Evolutionary conservation across 176 grass and related monocot genomes (phyloP).

Genomic region (Avena sativa): DNA sequence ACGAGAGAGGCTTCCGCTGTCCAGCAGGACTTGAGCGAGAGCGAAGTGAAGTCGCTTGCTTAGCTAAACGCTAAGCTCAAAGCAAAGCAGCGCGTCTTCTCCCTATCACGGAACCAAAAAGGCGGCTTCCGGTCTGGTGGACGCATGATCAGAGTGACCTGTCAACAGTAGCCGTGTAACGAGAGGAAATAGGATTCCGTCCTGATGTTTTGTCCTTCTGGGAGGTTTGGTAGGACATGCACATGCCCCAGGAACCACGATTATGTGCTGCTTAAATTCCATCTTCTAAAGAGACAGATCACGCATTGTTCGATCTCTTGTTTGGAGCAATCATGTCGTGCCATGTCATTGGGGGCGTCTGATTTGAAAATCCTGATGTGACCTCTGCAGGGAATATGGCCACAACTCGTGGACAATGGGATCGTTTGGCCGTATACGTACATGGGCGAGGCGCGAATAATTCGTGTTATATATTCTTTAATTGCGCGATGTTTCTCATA

Average conservation of each 20-base stretch:
- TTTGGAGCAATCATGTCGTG: background rate
- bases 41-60: slow-evolving; percentile 21
- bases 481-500: background rate
- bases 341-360: background rate
- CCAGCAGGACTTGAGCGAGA: background rate
- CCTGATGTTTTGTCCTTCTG: background rate
- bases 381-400: background rate
- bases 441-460: background rate
- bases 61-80: slow-evolving; percentile 26
- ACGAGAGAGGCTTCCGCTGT: slow-evolving; percentile 49
- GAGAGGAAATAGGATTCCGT: background rate
- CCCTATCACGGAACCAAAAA: background rate
- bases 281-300: background rate
- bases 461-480: background rate
- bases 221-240: background rate
- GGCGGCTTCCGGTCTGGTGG: background rate
- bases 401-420: no score
- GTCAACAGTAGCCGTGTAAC: background rate
- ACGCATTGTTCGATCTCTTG: background rate
- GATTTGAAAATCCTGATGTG: slow-evolving; percentile 5
- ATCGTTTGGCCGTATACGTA: background rate
- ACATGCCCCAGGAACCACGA: background rate
- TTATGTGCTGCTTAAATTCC: background rate
- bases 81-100: background rate
- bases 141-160: slow-evolving; percentile 20